Evolutionary conservation across 441 rosid species (phyloP).

Genomic region (Erodium chrysanthum): DNA sequence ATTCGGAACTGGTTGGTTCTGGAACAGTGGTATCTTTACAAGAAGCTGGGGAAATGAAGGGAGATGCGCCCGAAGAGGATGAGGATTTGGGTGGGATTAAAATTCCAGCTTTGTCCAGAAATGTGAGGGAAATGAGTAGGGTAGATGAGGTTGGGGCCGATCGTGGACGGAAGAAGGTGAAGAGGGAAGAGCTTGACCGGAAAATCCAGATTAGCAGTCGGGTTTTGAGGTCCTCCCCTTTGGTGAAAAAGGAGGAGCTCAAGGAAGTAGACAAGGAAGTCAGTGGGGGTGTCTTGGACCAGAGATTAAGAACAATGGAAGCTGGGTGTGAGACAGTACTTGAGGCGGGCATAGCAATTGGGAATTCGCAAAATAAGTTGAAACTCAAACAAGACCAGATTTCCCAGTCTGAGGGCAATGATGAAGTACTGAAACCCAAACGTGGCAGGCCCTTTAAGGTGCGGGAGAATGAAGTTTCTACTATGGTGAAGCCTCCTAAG

Average conservation of each 20-base stretch:
- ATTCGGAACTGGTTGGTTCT: neutral
- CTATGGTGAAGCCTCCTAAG: neutral
- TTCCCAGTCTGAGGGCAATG: slow-evolving; percentile 15
- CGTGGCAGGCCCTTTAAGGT: no score
- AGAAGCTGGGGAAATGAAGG: neutral
- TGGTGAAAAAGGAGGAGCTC: slow-evolving; percentile 8
- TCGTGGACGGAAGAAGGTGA: slow-evolving; percentile 23
- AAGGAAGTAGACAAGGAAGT: slow-evolving; percentile 13
- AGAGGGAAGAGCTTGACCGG: slow-evolving; percentile 12
- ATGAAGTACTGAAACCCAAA: no score
- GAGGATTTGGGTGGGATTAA: slow-evolving; percentile 13
- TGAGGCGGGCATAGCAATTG: slow-evolving; percentile 12
- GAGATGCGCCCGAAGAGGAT: slow-evolving; percentile 16
- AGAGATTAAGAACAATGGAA: slow-evolving; percentile 10
- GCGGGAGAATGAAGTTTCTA: no score
- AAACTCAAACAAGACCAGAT: slow-evolving; percentile 30
- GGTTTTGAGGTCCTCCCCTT: slow-evolving; percentile 43
- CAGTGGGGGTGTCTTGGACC: neutral
- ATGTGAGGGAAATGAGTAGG: slow-evolving; percentile 23
- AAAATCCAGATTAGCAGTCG: slow-evolving; percentile 26
- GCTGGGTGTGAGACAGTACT: slow-evolving; percentile 10
- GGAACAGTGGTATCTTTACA: neutral
- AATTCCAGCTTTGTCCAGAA: slow-evolving; percentile 14
- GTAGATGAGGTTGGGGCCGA: slow-evolving; percentile 6
- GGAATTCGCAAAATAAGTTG: slow-evolving; percentile 5